These are phyloP conservation scores for Hanseniaspora hatyaiensis DNA, from an alignment of 805 yeast genomes.

Conservation along the genomic window DNA sequence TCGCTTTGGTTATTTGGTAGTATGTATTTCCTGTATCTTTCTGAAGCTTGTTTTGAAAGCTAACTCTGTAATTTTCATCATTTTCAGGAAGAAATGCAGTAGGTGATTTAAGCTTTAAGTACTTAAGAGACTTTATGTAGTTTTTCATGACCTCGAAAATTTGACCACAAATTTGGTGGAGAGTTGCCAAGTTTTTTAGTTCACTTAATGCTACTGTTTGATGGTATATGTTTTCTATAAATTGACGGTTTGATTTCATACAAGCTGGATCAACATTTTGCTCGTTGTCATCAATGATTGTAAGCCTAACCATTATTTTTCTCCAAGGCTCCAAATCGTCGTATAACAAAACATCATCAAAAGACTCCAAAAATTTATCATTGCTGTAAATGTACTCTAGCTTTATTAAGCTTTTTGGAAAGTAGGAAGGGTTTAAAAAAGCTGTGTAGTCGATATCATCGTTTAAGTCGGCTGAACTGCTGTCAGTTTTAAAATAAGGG, in stretches of 20 bases:
- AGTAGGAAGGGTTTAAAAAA: constrained; percentile 71
- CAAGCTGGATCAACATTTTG: background rate
- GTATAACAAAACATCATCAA: constrained; percentile 49
- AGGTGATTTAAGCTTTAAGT: constrained; percentile 75
- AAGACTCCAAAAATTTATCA: constrained; percentile 16
- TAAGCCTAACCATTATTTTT: constrained; percentile 56
- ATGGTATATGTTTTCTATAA: constrained; percentile 12
- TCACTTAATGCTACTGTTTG: constrained; percentile 17
- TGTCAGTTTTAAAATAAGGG: constrained; percentile 48
- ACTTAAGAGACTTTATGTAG: constrained; percentile 62
- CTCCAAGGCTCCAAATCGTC: constrained; percentile 84
- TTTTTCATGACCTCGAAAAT: constrained; percentile 54
- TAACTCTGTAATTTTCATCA: constrained; percentile 29
- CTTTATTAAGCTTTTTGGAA: constrained; percentile 49
- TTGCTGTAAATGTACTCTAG: background rate
- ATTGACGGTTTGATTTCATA: too few relatives aligned
- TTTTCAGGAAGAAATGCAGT: constrained; percentile 43
- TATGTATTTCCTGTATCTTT: constrained; percentile 20
- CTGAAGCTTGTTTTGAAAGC: constrained; percentile 32
- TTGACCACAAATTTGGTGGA: constrained; percentile 60
- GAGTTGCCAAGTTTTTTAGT: constrained; percentile 42
- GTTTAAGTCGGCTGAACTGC: constrained; percentile 45
- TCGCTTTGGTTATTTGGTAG: constrained; percentile 15
- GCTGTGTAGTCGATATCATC: constrained; percentile 38
- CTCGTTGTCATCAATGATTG: constrained; percentile 28